Percentiles rank a stretch among this genome's conserved stretches.
These are phyloP conservation scores for Acanthochlamys bracteata DNA, from an alignment of 106 monocot species.

Conservation along the genomic window DNA sequence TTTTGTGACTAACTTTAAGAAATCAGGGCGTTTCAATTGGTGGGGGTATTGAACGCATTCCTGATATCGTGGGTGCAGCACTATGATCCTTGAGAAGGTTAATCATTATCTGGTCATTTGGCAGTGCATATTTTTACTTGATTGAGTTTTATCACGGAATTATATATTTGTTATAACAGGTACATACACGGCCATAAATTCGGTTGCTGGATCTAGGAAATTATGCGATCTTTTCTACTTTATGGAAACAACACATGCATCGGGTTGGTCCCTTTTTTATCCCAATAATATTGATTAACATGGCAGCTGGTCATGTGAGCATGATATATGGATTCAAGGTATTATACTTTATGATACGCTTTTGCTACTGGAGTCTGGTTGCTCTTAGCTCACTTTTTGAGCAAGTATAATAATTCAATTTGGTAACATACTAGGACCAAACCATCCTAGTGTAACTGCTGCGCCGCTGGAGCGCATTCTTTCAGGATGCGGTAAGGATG, in stretches of 20 bases:
- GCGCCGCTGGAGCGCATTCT: constrained; percentile 97
- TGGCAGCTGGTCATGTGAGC: constrained; percentile 98
- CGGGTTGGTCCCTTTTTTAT: constrained; percentile 87
- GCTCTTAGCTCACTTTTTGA: not conserved
- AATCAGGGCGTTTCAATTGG: constrained; percentile 92
- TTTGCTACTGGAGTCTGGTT: not conserved
- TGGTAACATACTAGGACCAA: constrained; percentile 53
- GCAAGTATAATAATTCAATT: not conserved
- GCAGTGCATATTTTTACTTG: not conserved
- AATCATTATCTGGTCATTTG: not conserved
- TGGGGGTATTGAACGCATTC: constrained; percentile 86
- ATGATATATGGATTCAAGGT: constrained; percentile 99
- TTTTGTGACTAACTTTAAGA: constrained; percentile 8
- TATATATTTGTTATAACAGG: constrained; percentile 9
- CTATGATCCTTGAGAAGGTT: constrained; percentile 86
- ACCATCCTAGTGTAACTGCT: constrained; percentile 97
- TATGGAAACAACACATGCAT: constrained; percentile 52
- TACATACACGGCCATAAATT: not conserved
- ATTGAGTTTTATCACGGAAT: not conserved
- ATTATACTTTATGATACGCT: not conserved
- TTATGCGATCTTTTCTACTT: constrained; percentile 16
- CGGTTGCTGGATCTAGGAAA: not conserved
- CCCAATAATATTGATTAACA: constrained; percentile 91
- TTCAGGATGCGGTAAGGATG: constrained; percentile 95
- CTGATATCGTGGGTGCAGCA: constrained; percentile 78